Evolutionary conservation across 352 stramenopile genomes (phyloP), one percentile per base, ranked within the genome.

Genomic region (Globisporangium cylindrosporum): DNA sequence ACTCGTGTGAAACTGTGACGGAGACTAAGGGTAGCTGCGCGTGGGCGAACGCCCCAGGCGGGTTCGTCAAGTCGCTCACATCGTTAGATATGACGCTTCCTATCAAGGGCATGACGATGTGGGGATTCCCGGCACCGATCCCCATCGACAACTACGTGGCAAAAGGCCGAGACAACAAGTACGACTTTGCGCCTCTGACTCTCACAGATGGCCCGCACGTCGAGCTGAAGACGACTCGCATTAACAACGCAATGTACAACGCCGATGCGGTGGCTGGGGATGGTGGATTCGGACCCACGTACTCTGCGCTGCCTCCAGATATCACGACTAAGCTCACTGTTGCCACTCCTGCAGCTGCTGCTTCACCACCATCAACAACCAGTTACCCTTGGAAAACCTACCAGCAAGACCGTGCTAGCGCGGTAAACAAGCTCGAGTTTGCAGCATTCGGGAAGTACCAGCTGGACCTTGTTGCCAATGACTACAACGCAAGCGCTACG

Each of bases 131-230:
- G 34, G 34, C 77, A 22, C 79, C 84, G 0, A 84, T 89, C 60
- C 75, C 82, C 20, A 74, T 66, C 0, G 77, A 84, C 61, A 86
- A 84, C 66, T 89, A 86, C 70, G 76, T 82, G 15, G 70, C 75
- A 0, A 73, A 88, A 61, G 71, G 73, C 15, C 78, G 80, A 46
- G 49, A 41, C 34, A 41, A 41, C 9, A 41, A 41, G 4, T 20
- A 27, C 41, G 12, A 9, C 20, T 25, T 8, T 41, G 34, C 9
- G 34, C 34, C 18, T 5, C 34, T 67, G 3, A 1, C 53, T n/a
- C 53, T 59, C 54, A 12, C 6, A 18, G n/a, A 25, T 3, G 53
- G 62, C 2, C 62, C 62, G 18, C 62, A 68, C 25, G 41, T 68
- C 4, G 53, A 68, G 32, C n/a, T 68, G 22, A 36, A 25, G 5